Conservation (phyloP, 768 basidiomycete species). For the Mycena kentingensis region DNA sequence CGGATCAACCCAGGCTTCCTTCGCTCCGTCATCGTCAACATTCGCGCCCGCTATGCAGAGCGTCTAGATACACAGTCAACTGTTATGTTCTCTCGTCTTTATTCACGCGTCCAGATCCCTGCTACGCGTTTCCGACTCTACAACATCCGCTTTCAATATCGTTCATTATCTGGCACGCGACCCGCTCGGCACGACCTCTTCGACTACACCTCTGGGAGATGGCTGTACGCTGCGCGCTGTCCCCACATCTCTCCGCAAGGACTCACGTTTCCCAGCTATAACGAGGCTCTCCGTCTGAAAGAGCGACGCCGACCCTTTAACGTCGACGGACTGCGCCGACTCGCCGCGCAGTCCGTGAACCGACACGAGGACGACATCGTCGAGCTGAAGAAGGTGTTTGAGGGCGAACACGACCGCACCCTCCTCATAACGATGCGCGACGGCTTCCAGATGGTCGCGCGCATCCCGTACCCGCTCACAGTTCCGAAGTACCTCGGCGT, state of each 20-base stretch:
- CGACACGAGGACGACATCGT: constrained; percentile 29
- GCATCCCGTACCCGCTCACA: constrained; percentile 35
- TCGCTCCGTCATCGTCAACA: no score
- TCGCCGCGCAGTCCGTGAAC: constrained; percentile 30
- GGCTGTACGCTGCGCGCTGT: constrained; percentile 37
- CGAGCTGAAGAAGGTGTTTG: background rate
- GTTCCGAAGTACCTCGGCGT: constrained; percentile 30
- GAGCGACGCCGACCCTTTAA: constrained; percentile 41
- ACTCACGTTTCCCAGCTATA: constrained; percentile 30
- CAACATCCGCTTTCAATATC: no score
- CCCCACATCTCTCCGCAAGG: constrained; percentile 15
- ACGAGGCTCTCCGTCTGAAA: constrained; percentile 36
- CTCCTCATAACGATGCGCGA: constrained; percentile 37
- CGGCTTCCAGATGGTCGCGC: constrained; percentile 36
- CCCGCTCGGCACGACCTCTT: no score
- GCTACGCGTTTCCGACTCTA: no score
- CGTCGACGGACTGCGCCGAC: constrained; percentile 25
- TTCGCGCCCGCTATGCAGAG: no score
- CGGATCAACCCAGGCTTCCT: no score
- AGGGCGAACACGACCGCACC: background rate
- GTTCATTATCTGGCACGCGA: no score
- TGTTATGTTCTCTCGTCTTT: no score
- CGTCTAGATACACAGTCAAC: no score
- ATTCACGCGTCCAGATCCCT: no score
- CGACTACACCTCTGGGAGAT: constrained; percentile 39